Base-by-base conservation (phyloP, 495 filamentous ascomycete genomes). In the Penicillium samsonianum region DNA sequence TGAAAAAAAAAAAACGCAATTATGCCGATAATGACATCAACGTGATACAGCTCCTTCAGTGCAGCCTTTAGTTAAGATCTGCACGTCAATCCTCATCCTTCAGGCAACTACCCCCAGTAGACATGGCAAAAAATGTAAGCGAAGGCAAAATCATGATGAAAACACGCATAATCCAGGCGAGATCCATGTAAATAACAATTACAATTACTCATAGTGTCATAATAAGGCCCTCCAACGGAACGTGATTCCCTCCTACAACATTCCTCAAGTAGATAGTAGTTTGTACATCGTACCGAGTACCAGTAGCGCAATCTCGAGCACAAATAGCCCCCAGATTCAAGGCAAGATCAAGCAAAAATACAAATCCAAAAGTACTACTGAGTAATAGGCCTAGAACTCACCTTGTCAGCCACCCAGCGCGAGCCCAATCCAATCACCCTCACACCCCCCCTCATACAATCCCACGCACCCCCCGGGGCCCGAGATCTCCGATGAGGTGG, bases 81-180 rank as follows among this genome's bases (percentile, higher is more conserved):
- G 10, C 45, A 31, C 4, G 11, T 10, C 28, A 9, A 44, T 22
- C 11, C 8, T 30, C 25, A 26, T 26, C 43, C 43, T 45, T 45
- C 43, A 25, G 22, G 43, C 43, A 45, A 45, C 44, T 17, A 5
- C 41, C 20, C 7, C 41, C 25, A 47, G n/a, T 30, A 19, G 16
- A 47, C 7, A 23, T 37, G 41, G 31, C 42, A 25, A 55, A 25
- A 55, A 46, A 10, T 22, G 16, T 38, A 38, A 38, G 10, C n/a
- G 23, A 22, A 17, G 33, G 23, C 51, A 19, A 35, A 51, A 49
- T 57, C 49, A 60, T 63, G 48, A 63, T 65, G 57, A 57, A 63
- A 60, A 37, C 50, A 55, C 50, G 30, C 59, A 51, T 40, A 35
- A 51, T 6, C 16, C 35, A 38, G 35, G n/a, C n/a, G 2, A 38